Conservation (phyloP, 2,329 filamentous ascomycete genomes). For the Penicillium psychrosexuale region DNA sequence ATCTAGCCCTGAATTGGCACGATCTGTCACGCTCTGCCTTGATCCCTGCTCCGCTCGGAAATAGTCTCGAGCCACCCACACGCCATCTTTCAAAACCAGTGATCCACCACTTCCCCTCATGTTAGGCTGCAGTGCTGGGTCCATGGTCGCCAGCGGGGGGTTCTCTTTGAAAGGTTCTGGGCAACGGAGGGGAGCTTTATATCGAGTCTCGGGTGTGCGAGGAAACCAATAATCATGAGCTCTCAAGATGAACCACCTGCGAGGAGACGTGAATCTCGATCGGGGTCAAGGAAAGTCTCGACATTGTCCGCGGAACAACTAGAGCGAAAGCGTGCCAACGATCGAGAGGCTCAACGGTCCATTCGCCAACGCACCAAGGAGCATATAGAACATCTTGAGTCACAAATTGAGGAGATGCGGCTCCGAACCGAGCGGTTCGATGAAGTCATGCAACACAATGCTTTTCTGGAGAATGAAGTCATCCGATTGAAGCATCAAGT, state of each 20-base stretch:
- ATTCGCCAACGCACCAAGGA: constrained; percentile 59
- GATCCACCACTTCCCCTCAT: constrained; percentile 11
- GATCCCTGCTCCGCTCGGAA: constrained; percentile 14
- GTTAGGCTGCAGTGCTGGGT: constrained; percentile 8
- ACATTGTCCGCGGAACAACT: constrained; percentile 57
- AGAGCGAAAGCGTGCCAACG: constrained; percentile 59
- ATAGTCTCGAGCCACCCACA: constrained; percentile 12
- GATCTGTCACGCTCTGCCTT: constrained; percentile 6
- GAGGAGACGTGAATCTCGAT: constrained; percentile 48
- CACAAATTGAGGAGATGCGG: constrained; percentile 49
- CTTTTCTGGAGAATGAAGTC: constrained; percentile 55
- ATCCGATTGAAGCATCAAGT: constrained; percentile 51
- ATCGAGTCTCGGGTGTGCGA: neutral
- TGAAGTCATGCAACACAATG: constrained; percentile 52
- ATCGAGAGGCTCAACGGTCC: constrained; percentile 58
- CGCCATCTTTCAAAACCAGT: constrained; percentile 1
- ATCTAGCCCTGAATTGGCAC: constrained; percentile 1
- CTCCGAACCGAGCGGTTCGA: constrained; percentile 51
- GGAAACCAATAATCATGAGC: constrained; percentile 17
- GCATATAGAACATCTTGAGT: constrained; percentile 57
- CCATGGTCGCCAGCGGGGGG: constrained; percentile 15
- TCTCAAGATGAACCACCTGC: constrained; percentile 22
- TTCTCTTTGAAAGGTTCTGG: constrained; percentile 9
- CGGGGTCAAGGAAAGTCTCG: constrained; percentile 56
- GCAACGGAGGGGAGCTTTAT: constrained; percentile 3